These are phyloP conservation scores for Knoxia roxburghii DNA, from an alignment of 257 asterid species.

Conservation along the genomic window DNA sequence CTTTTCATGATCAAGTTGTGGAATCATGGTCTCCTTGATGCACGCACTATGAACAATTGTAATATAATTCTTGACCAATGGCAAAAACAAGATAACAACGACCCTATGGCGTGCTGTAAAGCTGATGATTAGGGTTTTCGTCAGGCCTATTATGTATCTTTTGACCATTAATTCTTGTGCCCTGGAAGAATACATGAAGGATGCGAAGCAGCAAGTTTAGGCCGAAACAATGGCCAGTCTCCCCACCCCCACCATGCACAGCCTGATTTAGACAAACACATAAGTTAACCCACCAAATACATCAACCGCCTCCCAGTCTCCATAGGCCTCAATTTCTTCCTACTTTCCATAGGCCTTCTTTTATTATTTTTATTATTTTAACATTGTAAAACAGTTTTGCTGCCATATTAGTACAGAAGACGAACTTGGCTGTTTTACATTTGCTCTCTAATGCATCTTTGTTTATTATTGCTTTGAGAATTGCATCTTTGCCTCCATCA, in stretches of 20 bases:
- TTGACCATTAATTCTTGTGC: not conserved
- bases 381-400: slow-evolving; percentile 2
- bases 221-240: not conserved
- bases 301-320: not conserved
- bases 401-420: not conserved
- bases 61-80: slow-evolving; percentile 46
- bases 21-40: slow-evolving; percentile 93
- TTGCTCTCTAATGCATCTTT: not conserved
- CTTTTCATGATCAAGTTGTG: slow-evolving; percentile 83
- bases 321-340: not conserved
- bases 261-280: not conserved
- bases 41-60: slow-evolving; percentile 74
- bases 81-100: slow-evolving; percentile 39
- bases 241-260: too few species aligned
- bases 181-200: not conserved
- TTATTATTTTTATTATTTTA: too few species aligned
- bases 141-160: not conserved
- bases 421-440: not conserved
- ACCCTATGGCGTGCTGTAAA: slow-evolving; percentile 25
- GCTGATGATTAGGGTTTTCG: slow-evolving; percentile 1
- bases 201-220: not conserved
- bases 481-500: too few species aligned
- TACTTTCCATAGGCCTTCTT: not conserved
- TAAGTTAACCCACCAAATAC: not conserved
- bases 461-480: not conserved